Conservation (phyloP, 139 green algal species). For the Volvox africanus region DNA sequence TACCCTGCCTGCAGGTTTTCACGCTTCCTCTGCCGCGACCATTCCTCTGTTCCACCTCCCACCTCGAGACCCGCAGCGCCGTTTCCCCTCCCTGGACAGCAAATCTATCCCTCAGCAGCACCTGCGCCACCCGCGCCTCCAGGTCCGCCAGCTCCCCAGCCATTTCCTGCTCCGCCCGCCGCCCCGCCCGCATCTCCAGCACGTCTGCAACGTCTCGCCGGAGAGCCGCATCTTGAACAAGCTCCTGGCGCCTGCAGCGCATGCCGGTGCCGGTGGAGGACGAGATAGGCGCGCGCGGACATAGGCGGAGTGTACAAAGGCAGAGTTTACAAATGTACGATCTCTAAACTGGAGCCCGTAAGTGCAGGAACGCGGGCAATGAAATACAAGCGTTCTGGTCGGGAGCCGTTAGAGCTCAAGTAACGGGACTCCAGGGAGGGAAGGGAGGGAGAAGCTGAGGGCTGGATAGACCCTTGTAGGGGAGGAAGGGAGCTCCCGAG, state of each 20-base stretch:
- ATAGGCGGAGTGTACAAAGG: too few species aligned
- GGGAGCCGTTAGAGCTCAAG: too few species aligned
- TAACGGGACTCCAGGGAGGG: not conserved
- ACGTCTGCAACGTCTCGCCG: constrained; percentile 34
- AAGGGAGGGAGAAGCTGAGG: not conserved
- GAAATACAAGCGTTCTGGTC: too few species aligned
- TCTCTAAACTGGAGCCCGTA: too few species aligned
- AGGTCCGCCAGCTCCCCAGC: constrained; percentile 11
- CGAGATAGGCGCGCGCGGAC: too few species aligned
- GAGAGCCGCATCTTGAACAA: not conserved
- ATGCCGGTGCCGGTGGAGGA: not conserved
- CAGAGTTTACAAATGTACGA: too few species aligned
- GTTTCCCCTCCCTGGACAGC: not conserved
- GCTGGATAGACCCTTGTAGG: too few species aligned
- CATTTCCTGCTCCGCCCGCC: constrained; percentile 24
- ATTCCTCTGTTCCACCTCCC: not conserved
- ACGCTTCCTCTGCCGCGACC: too few species aligned
- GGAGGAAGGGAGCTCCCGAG: too few species aligned
- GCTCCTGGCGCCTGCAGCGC: not conserved
- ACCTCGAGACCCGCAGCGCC: not conserved
- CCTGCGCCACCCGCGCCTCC: constrained; percentile 35
- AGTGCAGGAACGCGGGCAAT: too few species aligned
- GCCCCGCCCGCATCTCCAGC: constrained; percentile 46
- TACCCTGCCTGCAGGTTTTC: too few species aligned
- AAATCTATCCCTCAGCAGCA: not conserved